Evolutionary conservation across 1,284 basidiomycete genomes (phyloP), one percentile per base, ranked within the genome.

Genomic region (Cutaneotrichosporon cyanovorans): DNA sequence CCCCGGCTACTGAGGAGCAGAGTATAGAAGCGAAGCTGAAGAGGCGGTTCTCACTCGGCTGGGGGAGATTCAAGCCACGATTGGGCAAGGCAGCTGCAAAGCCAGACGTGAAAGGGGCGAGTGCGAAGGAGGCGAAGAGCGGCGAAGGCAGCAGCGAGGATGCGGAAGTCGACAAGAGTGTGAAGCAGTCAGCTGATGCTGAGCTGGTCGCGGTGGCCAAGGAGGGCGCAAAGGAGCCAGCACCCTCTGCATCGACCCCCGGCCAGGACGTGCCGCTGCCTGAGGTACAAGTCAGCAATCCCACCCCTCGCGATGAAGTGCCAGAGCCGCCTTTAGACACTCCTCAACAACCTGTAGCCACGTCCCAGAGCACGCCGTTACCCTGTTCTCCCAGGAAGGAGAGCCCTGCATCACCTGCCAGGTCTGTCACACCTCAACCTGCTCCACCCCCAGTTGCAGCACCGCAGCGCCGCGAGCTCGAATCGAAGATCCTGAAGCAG

Each of bases 401-500:
- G 8, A 28, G 8, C 25, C 7, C 25, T 12, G 25, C 7, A 12
- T 12, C 25, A 28, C 12, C 25, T 7, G 25, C 25, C 25, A 28
- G 25, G 25, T 12, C 25, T 28, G 25, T 12, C 12, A 7, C 25
- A 12, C 25, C 25, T 7, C 25, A 34, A 6, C 43, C 48, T 0
- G 20, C 48, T 1, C 47, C 51, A 14, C 54, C 56, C 3, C 54
- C 58, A 2, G 38, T 51, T 5, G 57, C 62, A 21, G 61, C 61
- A 7, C 61, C 68, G 9, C 59, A 65, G 39, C 62, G 68, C 16
- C 59, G 60, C 25, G 66, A 71, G 22, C 60, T 74, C 16, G 71
- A 74, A 49, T 57, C 58, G 40, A 71, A 71, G 55, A 71, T 74
- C 47, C 52, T 74, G 14, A 50, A 60, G 14, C 67, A 71, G 44